Percentiles rank a stretch among this genome's conserved stretches.
phyloP scores from a whole-genome alignment of 1,284 basidiomycete genomes.

The Hymenochaete sp. region DNA sequence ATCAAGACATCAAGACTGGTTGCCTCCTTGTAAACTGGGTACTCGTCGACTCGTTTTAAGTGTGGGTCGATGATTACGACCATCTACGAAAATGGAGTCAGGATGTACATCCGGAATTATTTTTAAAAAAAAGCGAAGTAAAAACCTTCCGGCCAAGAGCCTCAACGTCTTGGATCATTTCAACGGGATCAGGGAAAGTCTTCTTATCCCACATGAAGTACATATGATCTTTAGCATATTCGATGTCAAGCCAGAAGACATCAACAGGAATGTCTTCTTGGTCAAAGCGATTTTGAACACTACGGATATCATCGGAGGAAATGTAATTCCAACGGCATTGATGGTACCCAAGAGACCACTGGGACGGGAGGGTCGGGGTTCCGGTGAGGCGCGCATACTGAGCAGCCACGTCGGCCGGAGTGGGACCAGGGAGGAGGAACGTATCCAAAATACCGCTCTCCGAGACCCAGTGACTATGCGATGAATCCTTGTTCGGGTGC shows the following conservation, averaged over 20 bases:
- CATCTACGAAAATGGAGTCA: constrained; percentile 7
- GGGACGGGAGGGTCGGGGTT: constrained; percentile 77
- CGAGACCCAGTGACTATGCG: constrained; percentile 92
- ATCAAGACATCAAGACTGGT: constrained; percentile 75
- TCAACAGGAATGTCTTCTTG: constrained; percentile 93
- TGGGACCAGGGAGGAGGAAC: constrained; percentile 88
- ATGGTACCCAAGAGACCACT: constrained; percentile 92
- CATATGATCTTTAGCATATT: constrained; percentile 90
- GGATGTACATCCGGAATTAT: not conserved
- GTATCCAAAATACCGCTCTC: constrained; percentile 95
- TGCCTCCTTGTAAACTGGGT: constrained; percentile 83
- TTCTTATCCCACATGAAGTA: constrained; percentile 97
- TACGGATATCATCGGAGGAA: constrained; percentile 80
- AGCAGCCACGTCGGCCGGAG: constrained; percentile 70
- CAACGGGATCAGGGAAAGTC: constrained; percentile 87
- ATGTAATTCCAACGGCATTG: constrained; percentile 99
- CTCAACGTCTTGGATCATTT: constrained; percentile 88
- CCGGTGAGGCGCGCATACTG: constrained; percentile 87
- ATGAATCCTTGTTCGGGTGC: constrained; percentile 53
- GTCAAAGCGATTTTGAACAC: constrained; percentile 85
- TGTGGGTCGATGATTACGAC: constrained; percentile 91
- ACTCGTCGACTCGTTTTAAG: constrained; percentile 74
- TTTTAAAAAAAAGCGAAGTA: not conserved
- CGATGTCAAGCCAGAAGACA: constrained; percentile 98
- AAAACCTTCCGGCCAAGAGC: constrained; percentile 77